These are phyloP conservation scores for Nelumbo lutea DNA, from an alignment of 164 flowering plant species.

Conservation along the genomic window DNA sequence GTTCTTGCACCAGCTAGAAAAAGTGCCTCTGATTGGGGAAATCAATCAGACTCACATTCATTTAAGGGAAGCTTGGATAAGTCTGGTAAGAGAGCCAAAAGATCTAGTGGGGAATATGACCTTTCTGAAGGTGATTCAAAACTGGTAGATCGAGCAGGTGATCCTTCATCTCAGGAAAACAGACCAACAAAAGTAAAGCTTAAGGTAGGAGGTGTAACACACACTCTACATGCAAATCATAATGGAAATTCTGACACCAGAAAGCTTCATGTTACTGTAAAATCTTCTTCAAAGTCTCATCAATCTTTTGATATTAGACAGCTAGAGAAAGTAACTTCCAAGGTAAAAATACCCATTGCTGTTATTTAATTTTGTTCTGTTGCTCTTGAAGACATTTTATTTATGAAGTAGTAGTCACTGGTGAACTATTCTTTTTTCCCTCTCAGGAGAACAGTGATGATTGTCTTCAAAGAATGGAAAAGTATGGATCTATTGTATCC, in stretches of 20 bases:
- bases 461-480: too few relatives aligned
- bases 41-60: background rate
- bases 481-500: too few relatives aligned
- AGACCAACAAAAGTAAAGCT: slow-evolving; percentile 3
- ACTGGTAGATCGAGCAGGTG: background rate
- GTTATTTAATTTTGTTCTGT: too few relatives aligned
- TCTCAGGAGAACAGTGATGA: slow-evolving; percentile 1
- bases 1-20: background rate
- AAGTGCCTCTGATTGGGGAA: too few relatives aligned
- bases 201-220: slow-evolving; percentile 1
- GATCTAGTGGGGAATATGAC: background rate
- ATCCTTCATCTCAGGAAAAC: slow-evolving; percentile 1
- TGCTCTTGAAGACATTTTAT: too few relatives aligned
- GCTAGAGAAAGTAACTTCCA: background rate
- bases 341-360: background rate
- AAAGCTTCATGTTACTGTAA: background rate
- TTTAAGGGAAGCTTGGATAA: background rate
- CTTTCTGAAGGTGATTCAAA: background rate
- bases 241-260: background rate
- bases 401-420: too few relatives aligned
- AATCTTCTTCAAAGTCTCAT: background rate
- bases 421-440: background rate
- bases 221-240: background rate
- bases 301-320: background rate
- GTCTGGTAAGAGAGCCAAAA: background rate